Percentiles rank a stretch among this genome's conserved stretches.
Evolutionary conservation across 208 protist genomes (phyloP).

Genomic region (Leishmania mexicana): DNA sequence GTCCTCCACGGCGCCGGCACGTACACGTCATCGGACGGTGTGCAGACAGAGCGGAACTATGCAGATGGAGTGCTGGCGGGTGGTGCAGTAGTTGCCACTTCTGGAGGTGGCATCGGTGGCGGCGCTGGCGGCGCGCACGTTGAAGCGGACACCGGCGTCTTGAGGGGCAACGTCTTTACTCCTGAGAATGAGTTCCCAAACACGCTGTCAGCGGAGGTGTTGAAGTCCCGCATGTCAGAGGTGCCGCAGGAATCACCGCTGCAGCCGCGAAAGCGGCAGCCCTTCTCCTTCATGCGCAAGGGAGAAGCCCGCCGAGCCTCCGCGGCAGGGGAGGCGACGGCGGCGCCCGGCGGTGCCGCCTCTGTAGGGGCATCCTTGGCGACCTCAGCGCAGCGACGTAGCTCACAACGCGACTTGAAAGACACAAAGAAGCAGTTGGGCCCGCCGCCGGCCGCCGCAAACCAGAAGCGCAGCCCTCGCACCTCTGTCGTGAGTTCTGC

Average conservation of each 20-base stretch:
- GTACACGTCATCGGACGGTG: constrained; percentile 53
- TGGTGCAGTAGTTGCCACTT: neutral
- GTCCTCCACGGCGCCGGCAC: constrained; percentile 74
- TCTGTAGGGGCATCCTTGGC: neutral
- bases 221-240: constrained; percentile 37
- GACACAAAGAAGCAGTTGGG: neutral
- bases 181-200: constrained; percentile 82
- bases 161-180: constrained; percentile 46
- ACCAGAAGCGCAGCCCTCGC: neutral
- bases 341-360: neutral
- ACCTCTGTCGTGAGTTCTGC: neutral
- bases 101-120: neutral
- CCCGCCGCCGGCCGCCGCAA: neutral
- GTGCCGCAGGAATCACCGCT: neutral
- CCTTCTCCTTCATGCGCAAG: constrained; percentile 52
- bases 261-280: constrained; percentile 29
- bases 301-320: constrained; percentile 41
- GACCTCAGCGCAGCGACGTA: neutral
- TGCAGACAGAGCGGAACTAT: constrained; percentile 53
- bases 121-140: neutral
- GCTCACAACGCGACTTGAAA: neutral
- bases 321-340: neutral
- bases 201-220: constrained; percentile 57
- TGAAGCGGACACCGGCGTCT: constrained; percentile 1
- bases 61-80: constrained; percentile 59